Conservation (phyloP, 192 early-diverging fungal genomes). For the Umbelopsis sp. region DNA sequence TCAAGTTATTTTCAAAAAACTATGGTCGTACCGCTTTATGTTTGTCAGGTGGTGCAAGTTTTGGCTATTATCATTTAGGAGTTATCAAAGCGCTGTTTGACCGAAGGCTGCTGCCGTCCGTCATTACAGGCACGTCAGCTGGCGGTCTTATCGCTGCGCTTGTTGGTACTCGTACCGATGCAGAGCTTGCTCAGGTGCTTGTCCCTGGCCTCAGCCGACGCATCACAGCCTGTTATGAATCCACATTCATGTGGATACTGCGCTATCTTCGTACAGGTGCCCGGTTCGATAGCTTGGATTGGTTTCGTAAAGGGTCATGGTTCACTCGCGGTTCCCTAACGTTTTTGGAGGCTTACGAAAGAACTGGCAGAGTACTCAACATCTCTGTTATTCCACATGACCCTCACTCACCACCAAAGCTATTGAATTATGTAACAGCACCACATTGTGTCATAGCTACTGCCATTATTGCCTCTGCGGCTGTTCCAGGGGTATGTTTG, state of each 20-base stretch:
- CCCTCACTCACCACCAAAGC: slow-evolving; percentile 73
- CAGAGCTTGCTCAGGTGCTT: slow-evolving; percentile 60
- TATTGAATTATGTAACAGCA: slow-evolving; percentile 87
- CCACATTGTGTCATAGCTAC: slow-evolving; percentile 87
- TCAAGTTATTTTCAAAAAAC: slow-evolving; percentile 62
- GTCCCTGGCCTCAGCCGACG: slow-evolving; percentile 50
- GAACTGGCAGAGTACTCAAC: slow-evolving; percentile 87
- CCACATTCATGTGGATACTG: slow-evolving; percentile 41
- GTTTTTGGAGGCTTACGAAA: slow-evolving; percentile 87
- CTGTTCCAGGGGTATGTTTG: slow-evolving; percentile 69
- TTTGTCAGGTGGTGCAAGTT: slow-evolving; percentile 76
- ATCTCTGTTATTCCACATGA: slow-evolving; percentile 80
- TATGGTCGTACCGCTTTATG: slow-evolving; percentile 81
- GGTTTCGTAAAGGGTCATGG: slow-evolving; percentile 69
- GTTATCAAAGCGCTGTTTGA: slow-evolving; percentile 75
- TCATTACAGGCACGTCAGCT: slow-evolving; percentile 81
- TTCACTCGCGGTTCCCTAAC: slow-evolving; percentile 79
- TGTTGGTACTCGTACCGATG: slow-evolving; percentile 70
- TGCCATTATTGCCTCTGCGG: slow-evolving; percentile 81
- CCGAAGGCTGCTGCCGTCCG: slow-evolving; percentile 64
- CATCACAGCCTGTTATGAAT: slow-evolving; percentile 58
- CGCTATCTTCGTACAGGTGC: slow-evolving; percentile 50
- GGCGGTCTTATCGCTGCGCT: slow-evolving; percentile 67
- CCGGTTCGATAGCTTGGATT: slow-evolving; percentile 63
- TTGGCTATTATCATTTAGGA: slow-evolving; percentile 74